Evolutionary conservation across 2,329 filamentous ascomycete genomes (phyloP).

Genomic region (Cytospora piceae): DNA sequence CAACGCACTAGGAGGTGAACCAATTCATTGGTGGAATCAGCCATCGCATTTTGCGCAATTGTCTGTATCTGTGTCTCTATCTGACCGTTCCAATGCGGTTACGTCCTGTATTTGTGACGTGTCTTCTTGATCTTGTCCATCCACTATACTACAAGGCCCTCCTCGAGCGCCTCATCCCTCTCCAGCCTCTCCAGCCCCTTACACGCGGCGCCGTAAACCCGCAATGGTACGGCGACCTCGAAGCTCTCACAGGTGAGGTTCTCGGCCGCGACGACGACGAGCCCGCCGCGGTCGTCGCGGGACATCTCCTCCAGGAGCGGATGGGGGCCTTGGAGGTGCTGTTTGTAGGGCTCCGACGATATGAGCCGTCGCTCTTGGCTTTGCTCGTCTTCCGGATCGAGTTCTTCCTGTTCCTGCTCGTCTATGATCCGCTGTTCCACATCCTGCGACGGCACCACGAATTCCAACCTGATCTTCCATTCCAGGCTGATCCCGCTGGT

Average conservation of each 20-base stretch:
- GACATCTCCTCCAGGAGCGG: slow-evolving; percentile 78
- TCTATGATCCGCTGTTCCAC: slow-evolving; percentile 23
- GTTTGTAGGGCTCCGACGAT: slow-evolving; percentile 7
- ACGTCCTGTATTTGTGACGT: not conserved
- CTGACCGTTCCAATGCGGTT: not conserved
- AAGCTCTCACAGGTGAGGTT: slow-evolving; percentile 84
- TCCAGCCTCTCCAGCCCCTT: slow-evolving; percentile 60
- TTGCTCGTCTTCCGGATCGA: slow-evolving; percentile 21
- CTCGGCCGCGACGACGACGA: slow-evolving; percentile 77
- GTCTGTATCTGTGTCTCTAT: slow-evolving; percentile 12
- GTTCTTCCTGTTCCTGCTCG: slow-evolving; percentile 32
- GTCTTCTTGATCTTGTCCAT: slow-evolving; percentile 5
- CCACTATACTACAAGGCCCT: slow-evolving; percentile 30
- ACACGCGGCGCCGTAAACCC: slow-evolving; percentile 72
- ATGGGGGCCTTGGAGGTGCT: slow-evolving; percentile 38
- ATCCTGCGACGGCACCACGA: slow-evolving; percentile 73
- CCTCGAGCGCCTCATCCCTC: slow-evolving; percentile 54
- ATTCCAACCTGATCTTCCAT: slow-evolving; percentile 90
- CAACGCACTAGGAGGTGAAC: not conserved
- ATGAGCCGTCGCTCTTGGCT: slow-evolving; percentile 36
- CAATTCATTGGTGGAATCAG: slow-evolving; percentile 4
- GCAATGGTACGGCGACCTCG: slow-evolving; percentile 82
- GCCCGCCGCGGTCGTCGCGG: slow-evolving; percentile 75
- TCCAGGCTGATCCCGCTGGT: slow-evolving; percentile 86
- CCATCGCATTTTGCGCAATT: slow-evolving; percentile 17